A percentile compares a stretch with the other conserved stretches of the same genome.
Evolutionary conservation across 2,329 filamentous ascomycete species (phyloP).

Genomic region (Arthroderma sp.): DNA sequence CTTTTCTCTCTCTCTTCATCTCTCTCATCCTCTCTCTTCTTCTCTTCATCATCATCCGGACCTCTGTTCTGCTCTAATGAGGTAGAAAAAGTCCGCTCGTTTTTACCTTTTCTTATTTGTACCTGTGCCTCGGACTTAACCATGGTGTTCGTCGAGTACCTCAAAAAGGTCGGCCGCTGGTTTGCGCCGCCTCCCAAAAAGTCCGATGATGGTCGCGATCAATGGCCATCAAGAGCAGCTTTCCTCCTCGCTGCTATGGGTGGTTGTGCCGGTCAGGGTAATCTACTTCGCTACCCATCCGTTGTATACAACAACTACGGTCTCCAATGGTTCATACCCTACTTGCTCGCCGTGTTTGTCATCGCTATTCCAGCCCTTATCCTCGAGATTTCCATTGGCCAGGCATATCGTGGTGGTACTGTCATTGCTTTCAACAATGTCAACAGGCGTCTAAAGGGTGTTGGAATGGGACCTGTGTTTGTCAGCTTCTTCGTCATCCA

Average conservation of each 20-base stretch:
- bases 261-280: constrained; percentile 46
- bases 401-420: constrained; percentile 44
- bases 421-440: constrained; percentile 44
- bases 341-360: constrained; percentile 41
- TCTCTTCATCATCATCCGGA: background rate
- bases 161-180: constrained; percentile 16
- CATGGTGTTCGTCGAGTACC: constrained; percentile 4
- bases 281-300: constrained; percentile 45
- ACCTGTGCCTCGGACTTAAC: background rate
- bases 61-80: background rate
- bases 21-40: background rate
- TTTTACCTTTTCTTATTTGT: background rate
- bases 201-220: constrained; percentile 35
- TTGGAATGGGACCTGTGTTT: constrained; percentile 40
- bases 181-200: constrained; percentile 22
- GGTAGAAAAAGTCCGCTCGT: background rate
- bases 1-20: constrained; percentile 2
- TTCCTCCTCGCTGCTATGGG: constrained; percentile 48
- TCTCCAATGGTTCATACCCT: constrained; percentile 48
- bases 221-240: constrained; percentile 43
- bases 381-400: constrained; percentile 40
- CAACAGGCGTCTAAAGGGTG: constrained; percentile 40
- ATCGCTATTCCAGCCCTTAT: constrained; percentile 45
- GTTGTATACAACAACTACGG: constrained; percentile 49
- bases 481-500: constrained; percentile 43